Evolutionary conservation across 139 green algal species (phyloP).

Genomic region (Ettlia oleoabundans): DNA sequence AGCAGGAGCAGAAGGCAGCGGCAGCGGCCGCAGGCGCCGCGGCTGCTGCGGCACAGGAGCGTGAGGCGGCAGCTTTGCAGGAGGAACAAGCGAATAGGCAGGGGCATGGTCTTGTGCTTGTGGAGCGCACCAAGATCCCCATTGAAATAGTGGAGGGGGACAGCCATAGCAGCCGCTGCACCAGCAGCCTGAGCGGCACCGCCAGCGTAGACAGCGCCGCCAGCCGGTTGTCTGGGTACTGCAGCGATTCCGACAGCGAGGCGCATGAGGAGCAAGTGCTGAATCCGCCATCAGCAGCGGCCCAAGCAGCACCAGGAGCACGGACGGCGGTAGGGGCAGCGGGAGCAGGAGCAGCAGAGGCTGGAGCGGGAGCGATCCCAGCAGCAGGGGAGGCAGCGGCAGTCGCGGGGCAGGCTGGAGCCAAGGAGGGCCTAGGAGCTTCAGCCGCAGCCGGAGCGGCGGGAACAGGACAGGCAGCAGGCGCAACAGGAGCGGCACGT

Average conservation of each 20-base stretch:
- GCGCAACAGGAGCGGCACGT: too few relatives aligned
- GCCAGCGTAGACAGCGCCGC: not conserved
- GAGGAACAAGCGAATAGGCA: not conserved
- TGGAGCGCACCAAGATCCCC: constrained; percentile 19
- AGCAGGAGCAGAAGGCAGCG: not conserved
- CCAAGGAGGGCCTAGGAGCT: not conserved
- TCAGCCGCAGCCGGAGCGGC: too few relatives aligned
- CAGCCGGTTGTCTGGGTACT: constrained; percentile 7
- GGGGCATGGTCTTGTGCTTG: not conserved
- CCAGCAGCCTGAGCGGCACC: not conserved
- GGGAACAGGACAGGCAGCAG: too few relatives aligned
- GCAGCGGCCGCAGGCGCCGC: not conserved
- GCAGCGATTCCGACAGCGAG: not conserved
- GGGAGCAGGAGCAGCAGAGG: not conserved
- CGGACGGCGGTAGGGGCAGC: too few relatives aligned
- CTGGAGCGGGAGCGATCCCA: not conserved
- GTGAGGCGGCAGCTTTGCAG: not conserved
- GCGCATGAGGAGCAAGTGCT: too few relatives aligned
- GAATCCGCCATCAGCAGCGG: too few relatives aligned
- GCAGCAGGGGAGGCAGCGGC: not conserved
- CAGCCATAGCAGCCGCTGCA: not conserved
- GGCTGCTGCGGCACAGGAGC: not conserved
- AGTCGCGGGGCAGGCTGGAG: not conserved
- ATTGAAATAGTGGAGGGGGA: not conserved
- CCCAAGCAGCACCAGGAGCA: too few relatives aligned